Percentiles rank a stretch among this genome's conserved stretches.
Conservation (phyloP, 2,329 filamentous ascomycete species). For the Aphanocladium album region DNA sequence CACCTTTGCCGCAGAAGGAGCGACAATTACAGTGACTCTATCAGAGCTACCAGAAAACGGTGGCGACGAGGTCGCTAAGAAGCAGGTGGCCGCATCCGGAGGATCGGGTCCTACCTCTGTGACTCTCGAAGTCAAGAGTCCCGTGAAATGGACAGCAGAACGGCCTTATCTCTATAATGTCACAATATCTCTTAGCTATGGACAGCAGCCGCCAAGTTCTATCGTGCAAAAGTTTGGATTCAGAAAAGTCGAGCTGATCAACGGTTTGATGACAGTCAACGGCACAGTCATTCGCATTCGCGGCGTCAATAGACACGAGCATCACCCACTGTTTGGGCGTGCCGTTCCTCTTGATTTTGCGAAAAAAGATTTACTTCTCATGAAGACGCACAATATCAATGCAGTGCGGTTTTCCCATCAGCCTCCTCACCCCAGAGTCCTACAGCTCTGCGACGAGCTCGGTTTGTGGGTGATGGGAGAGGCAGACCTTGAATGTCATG, state of each 20-base stretch:
- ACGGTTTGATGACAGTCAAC: conserved; percentile 58
- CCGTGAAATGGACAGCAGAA: conserved; percentile 65
- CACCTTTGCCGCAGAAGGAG: conserved; percentile 27
- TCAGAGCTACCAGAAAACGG: conserved; percentile 34
- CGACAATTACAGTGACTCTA: conserved; percentile 38
- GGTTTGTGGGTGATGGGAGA: conserved; percentile 57
- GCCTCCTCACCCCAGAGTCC: conserved; percentile 55
- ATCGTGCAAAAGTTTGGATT: conserved; percentile 57
- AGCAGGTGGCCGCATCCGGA: conserved; percentile 22
- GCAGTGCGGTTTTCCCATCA: conserved; percentile 66
- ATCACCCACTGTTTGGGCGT: conserved; percentile 59
- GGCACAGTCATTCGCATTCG: conserved; percentile 55
- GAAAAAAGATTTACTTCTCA: conserved; percentile 56
- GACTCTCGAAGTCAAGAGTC: conserved; percentile 43
- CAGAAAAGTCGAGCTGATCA: conserved; percentile 56
- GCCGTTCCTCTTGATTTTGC: conserved; percentile 59
- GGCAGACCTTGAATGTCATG: conserved; percentile 49
- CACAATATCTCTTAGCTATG: conserved; percentile 34
- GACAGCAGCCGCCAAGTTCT: conserved; percentile 24
- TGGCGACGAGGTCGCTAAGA: conserved; percentile 25
- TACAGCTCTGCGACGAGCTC: conserved; percentile 59
- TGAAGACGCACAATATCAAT: conserved; percentile 69
- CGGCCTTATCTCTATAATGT: conserved; percentile 57
- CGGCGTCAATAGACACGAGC: conserved; percentile 66
- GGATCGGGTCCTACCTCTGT: conserved; percentile 34